Evolutionary conservation across 2,329 filamentous ascomycete genomes (phyloP), one percentile per base, ranked within the genome.

Genomic region (Ceratocystis huliohia): DNA sequence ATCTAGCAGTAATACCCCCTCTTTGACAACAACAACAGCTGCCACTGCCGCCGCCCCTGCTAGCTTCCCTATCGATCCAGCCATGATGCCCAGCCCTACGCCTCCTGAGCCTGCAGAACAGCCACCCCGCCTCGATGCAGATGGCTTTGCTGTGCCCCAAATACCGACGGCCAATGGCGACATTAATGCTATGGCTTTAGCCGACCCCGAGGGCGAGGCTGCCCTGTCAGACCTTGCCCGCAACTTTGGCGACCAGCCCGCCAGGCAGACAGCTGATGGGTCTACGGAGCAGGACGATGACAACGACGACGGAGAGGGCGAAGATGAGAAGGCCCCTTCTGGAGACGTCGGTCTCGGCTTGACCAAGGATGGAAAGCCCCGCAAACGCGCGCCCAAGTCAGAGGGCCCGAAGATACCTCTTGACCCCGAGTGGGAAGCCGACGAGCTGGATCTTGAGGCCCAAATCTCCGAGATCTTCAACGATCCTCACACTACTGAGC

Each of bases 381-480:
- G 61, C 37, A 62, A 62, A 17, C 61, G 61, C 17, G 61, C 61
- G 17, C 46, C 30, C 46, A 53, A 57, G 5, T 15, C 46, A 5
- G 70, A 73, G 10, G 78, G 75, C 63, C 74, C 80, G 0, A 79
- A 80, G 33, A 74, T 85, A 61, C 80, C 79, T 1, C 83, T 86
- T 66, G 80, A 83, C 64, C 82, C 85, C 13, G 85, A 85, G 67
- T 86, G 84, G 82, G 80, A 82, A 65, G 76, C 78, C 28, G 82
- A 84, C 61, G 87, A 89, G 71, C 81, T 83, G 69, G 80, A 83
- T 61, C 78, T 92, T 0, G 87, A 89, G 71, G 77, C 81, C 20
- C 85, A 91, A 71, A 90, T 93, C 72, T 82, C 84, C 13, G 83
- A 85, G 68, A 83, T 89, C 65, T 83, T 92, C 70, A 83, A 82